Evolutionary conservation across 805 yeast species (phyloP).

Genomic region (Nakazawaea pomicola): DNA sequence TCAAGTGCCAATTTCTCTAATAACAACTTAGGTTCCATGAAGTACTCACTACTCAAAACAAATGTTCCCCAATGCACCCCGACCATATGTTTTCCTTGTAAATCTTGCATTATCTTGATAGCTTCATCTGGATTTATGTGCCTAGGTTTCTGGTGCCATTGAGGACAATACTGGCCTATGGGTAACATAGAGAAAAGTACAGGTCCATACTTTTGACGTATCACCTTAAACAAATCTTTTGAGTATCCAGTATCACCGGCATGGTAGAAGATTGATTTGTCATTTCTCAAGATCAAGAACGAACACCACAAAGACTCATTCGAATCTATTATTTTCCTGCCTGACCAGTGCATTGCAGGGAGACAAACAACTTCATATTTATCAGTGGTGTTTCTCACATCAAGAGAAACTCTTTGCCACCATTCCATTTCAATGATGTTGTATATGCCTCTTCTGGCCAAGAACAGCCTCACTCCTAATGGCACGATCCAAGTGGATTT

Average conservation of each 20-base stretch:
- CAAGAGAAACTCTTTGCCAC: slow-evolving; percentile 71
- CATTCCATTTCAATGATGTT: slow-evolving; percentile 78
- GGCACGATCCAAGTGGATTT: slow-evolving; percentile 82
- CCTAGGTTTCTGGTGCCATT: slow-evolving; percentile 89
- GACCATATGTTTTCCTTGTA: slow-evolving; percentile 56
- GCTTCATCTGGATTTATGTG: slow-evolving; percentile 84
- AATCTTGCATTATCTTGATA: slow-evolving; percentile 56
- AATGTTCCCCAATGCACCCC: slow-evolving; percentile 99
- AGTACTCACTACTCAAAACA: slow-evolving; percentile 81
- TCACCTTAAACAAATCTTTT: slow-evolving; percentile 62
- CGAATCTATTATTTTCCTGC: slow-evolving; percentile 74
- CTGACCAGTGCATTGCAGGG: slow-evolving; percentile 98
- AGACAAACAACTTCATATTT: slow-evolving; percentile 78
- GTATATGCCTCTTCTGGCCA: slow-evolving; percentile 54
- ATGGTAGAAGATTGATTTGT: slow-evolving; percentile 73
- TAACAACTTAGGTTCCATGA: slow-evolving; percentile 70
- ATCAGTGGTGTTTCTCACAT: slow-evolving; percentile 28
- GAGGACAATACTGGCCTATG: slow-evolving; percentile 92
- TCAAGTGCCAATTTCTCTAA: slow-evolving; percentile 46
- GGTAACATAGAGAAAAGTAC: slow-evolving; percentile 72
- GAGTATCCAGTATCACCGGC: slow-evolving; percentile 95
- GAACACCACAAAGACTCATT: slow-evolving; percentile 89
- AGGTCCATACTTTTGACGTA: slow-evolving; percentile 61
- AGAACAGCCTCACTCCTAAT: slow-evolving; percentile 58
- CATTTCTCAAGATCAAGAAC: slow-evolving; percentile 61